A percentile compares a stretch with the other conserved stretches of the same genome.
phyloP scores from a whole-genome alignment of 2,329 filamentous ascomycete genomes.

The Colletotrichum musae region DNA sequence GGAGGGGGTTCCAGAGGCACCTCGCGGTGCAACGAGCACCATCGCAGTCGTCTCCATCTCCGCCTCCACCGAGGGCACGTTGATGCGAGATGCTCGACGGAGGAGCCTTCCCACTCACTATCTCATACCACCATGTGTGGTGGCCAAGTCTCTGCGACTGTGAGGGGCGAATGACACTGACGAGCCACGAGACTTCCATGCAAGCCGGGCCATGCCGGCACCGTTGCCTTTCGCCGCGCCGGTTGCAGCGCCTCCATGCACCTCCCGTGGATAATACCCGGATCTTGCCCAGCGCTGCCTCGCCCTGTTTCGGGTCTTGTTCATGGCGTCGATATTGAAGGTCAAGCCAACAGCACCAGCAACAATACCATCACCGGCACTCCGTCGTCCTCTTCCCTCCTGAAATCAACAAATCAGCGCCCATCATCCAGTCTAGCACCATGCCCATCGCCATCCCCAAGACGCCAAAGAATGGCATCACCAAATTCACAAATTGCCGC shows the following conservation, averaged over 20 bases:
- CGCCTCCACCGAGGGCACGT: slow-evolving; percentile 28
- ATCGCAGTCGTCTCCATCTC: slow-evolving; percentile 21
- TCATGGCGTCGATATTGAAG: slow-evolving; percentile 39
- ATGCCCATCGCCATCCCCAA: slow-evolving; percentile 65
- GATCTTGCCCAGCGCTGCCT: slow-evolving; percentile 21
- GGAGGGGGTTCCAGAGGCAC: slow-evolving; percentile 31
- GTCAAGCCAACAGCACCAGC: neutral
- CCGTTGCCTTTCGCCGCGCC: slow-evolving; percentile 24
- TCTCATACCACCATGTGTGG: slow-evolving; percentile 41
- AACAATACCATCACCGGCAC: neutral
- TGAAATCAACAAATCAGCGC: slow-evolving; percentile 33
- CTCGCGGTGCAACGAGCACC: slow-evolving; percentile 32
- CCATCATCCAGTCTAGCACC: slow-evolving; percentile 47
- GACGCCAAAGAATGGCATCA: slow-evolving; percentile 70
- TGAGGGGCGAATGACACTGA: slow-evolving; percentile 33
- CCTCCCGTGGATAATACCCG: slow-evolving; percentile 33
- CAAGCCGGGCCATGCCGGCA: slow-evolving; percentile 38
- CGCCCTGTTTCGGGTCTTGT: slow-evolving; percentile 13
- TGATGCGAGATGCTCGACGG: slow-evolving; percentile 21
- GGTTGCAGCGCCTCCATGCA: slow-evolving; percentile 12
- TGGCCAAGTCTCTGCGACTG: slow-evolving; percentile 31
- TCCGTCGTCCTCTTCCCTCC: neutral
- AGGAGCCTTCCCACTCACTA: slow-evolving; percentile 28
- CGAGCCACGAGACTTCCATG: slow-evolving; percentile 29
- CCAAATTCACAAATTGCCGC: slow-evolving; percentile 91